phyloP scores from a whole-genome alignment of 1,139 yeast species.

The Lodderomyces metapsilosis region DNA sequence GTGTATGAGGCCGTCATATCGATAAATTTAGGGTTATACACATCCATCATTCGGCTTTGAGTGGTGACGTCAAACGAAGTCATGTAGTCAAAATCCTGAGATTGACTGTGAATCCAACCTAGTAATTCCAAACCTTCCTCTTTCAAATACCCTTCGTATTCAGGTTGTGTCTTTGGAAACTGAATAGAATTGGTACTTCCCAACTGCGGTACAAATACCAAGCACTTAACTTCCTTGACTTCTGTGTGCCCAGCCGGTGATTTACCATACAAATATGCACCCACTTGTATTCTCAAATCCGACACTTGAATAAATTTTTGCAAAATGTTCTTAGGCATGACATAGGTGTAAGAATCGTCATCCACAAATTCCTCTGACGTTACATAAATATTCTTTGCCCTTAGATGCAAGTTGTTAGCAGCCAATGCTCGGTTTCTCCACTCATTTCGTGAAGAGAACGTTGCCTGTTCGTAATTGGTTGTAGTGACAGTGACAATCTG shows the following conservation, averaged over 20 bases:
- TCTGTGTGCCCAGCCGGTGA: constrained; percentile 68
- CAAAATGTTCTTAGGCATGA: constrained; percentile 79
- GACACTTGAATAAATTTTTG: constrained; percentile 77
- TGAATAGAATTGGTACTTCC: constrained; percentile 71
- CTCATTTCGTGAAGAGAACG: constrained; percentile 81
- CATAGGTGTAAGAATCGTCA: constrained; percentile 56
- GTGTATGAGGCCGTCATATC: constrained; percentile 70
- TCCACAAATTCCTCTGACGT: constrained; percentile 53
- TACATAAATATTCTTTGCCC: constrained; percentile 76
- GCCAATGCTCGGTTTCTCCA: constrained; percentile 92
- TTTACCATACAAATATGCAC: constrained; percentile 74
- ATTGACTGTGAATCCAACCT: constrained; percentile 83
- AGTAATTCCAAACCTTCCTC: constrained; percentile 50
- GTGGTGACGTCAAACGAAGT: constrained; percentile 71
- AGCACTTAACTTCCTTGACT: constrained; percentile 73
- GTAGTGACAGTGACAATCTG: constrained; percentile 94
- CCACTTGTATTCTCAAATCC: constrained; percentile 81
- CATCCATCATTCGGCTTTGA: constrained; percentile 32
- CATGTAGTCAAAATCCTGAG: constrained; percentile 58
- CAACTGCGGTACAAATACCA: constrained; percentile 86
- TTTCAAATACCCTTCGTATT: constrained; percentile 29
- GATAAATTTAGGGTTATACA: constrained; percentile 38
- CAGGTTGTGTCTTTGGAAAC: constrained; percentile 53
- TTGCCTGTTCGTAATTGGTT: constrained; percentile 79
- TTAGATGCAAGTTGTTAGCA: constrained; percentile 66